Percentiles rank a stretch among this genome's conserved stretches.
These are phyloP conservation scores for Plasmopara halstedii DNA, from an alignment of 352 stramenopile genomes.

Conservation along the genomic window DNA sequence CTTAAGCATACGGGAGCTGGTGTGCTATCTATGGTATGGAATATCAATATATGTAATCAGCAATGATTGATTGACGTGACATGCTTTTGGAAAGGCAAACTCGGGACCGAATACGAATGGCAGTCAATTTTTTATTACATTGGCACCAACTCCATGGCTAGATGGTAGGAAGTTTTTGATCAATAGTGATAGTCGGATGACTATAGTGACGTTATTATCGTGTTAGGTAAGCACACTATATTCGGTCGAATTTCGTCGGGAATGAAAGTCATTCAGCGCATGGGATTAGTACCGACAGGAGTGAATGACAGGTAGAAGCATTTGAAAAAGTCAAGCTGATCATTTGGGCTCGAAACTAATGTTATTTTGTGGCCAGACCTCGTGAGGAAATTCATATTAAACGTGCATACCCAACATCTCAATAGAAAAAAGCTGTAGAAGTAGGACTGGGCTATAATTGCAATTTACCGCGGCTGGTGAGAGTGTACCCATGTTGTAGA, in stretches of 20 bases:
- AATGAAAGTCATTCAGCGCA: slow-evolving; percentile 91
- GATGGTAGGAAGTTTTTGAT: slow-evolving; percentile 49
- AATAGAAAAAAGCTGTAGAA: slow-evolving; percentile 20
- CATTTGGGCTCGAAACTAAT: neutral
- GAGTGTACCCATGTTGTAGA: neutral
- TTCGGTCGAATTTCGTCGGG: slow-evolving; percentile 89
- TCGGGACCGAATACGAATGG: slow-evolving; percentile 88
- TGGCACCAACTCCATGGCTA: slow-evolving; percentile 90
- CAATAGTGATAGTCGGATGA: neutral
- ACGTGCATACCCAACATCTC: slow-evolving; percentile 50
- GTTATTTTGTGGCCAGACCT: slow-evolving; percentile 28
- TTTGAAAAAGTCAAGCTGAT: neutral
- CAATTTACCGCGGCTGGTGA: slow-evolving; percentile 1
- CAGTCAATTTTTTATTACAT: slow-evolving; percentile 93
- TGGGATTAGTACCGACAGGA: slow-evolving; percentile 85
- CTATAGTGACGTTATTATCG: too few relatives aligned
- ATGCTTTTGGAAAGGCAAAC: slow-evolving; percentile 55
- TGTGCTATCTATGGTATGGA: slow-evolving; percentile 79
- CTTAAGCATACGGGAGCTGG: slow-evolving; percentile 92
- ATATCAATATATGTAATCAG: neutral
- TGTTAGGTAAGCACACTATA: slow-evolving; percentile 88
- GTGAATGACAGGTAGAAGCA: slow-evolving; percentile 71
- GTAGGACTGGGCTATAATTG: slow-evolving; percentile 7
- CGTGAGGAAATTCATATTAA: slow-evolving; percentile 75
- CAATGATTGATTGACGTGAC: neutral